Evolutionary conservation across 1,284 basidiomycete species (phyloP).

Genomic region (Sporisorium iseilematis-ciliati): DNA sequence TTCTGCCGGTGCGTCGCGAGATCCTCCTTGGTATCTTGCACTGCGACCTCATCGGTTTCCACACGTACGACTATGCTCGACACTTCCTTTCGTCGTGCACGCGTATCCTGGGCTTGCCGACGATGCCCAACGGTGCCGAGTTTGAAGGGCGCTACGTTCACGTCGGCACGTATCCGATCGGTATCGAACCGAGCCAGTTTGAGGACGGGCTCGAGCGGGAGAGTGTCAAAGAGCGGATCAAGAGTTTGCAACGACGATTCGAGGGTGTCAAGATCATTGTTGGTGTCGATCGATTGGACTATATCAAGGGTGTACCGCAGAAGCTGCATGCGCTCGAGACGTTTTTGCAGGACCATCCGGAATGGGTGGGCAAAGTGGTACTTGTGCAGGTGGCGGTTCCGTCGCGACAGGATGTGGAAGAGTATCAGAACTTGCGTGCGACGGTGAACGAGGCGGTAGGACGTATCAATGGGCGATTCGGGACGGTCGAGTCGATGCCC

Average conservation of each 20-base stretch:
- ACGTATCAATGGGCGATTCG: constrained; percentile 96
- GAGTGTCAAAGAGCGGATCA: constrained; percentile 82
- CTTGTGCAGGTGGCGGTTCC: constrained; percentile 97
- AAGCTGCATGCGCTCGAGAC: constrained; percentile 96
- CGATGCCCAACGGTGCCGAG: constrained; percentile 96
- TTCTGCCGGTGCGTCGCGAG: constrained; percentile 94
- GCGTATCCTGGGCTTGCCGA: constrained; percentile 92
- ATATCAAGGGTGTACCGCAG: constrained; percentile 99
- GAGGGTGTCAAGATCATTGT: constrained; percentile 96
- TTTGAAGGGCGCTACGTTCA: constrained; percentile 94
- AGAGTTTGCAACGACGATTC: constrained; percentile 87
- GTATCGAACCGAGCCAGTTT: constrained; percentile 94
- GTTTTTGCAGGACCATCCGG: constrained; percentile 95
- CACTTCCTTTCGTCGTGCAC: constrained; percentile 99
- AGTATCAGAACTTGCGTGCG: constrained; percentile 96
- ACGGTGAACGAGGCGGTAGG: constrained; percentile 98
- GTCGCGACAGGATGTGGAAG: constrained; percentile 96
- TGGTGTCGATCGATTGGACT: constrained; percentile 96
- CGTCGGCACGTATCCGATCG: constrained; percentile 98
- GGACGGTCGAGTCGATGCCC: constrained; percentile 98
- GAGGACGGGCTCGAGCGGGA: constrained; percentile 84
- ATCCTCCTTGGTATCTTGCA: constrained; percentile 94
- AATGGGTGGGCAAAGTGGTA: constrained; percentile 99
- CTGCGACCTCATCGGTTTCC: constrained; percentile 88
- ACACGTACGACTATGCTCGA: constrained; percentile 99